phyloP scores from a whole-genome alignment of 495 filamentous ascomycete genomes.

The Parmelia sp. region DNA sequence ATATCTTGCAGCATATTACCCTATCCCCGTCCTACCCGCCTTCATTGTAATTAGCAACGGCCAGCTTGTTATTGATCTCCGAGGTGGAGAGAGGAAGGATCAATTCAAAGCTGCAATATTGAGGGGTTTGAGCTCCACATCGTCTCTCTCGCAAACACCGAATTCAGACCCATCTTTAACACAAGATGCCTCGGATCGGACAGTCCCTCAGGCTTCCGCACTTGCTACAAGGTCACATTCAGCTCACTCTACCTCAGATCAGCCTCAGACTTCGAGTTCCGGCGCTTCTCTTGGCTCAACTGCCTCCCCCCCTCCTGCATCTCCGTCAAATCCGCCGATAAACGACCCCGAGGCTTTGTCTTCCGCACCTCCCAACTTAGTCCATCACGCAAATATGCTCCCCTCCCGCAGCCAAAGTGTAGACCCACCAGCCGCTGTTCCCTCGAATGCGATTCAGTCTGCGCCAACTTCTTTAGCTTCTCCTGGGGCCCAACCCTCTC shows the following conservation, averaged over 20 bases:
- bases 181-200: neutral
- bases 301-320: neutral
- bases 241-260: neutral
- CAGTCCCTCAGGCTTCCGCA: neutral
- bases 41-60: conserved; percentile 61
- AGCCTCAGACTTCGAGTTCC: neutral
- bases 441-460: neutral
- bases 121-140: conserved; percentile 14
- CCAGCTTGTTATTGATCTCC: conserved; percentile 27
- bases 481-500: conserved; percentile 4
- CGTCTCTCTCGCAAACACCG: conserved; percentile 8
- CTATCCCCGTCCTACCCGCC: conserved; percentile 63
- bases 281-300: neutral
- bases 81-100: conserved; percentile 26
- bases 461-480: neutral
- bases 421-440: neutral
- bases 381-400: neutral
- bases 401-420: neutral
- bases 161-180: neutral
- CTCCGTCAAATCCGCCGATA: neutral
- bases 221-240: conserved; percentile 7
- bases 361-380: neutral
- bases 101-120: conserved; percentile 26
- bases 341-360: neutral
- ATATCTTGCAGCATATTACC: conserved; percentile 74